Evolutionary conservation across 1,139 yeast species (phyloP), one percentile per base, ranked within the genome.

Genomic region (Saccharomyces hybrid): DNA sequence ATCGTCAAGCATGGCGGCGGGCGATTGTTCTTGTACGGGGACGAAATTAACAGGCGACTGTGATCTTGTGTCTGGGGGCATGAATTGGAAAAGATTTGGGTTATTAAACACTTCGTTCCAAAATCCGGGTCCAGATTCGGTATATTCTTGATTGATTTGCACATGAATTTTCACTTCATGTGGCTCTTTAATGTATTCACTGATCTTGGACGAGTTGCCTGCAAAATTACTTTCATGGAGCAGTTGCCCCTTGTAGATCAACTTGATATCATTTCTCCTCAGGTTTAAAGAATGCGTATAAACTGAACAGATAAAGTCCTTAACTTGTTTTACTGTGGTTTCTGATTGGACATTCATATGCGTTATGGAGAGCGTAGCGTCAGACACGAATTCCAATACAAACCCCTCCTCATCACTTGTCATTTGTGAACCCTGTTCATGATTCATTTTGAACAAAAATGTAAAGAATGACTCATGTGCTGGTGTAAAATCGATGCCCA

Each of bases 401-500:
- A 56, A 53, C 12, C 55, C 55, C 32, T 48, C 48, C 12, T 52
- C 54, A 27, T 29, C 24, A 24, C 7, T 29, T n/a, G 24, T 12
- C 2, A 21, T 26, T 7, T 44, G 49, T n/a, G 46, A n/a, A 44
- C 21, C 32, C 14, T 62, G 64, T 4, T 54, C 53, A 50, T 68
- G 71, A 42, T 58, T 57, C n/a, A 60, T 53, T 50, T 59, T 60
- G 49, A 68, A 60, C 62, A 66, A 57, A 6, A 66, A 46, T 2
- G 65, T 60, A 50, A 67, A 65, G 27, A 54, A 56, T n/a, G 60
- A 50, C 2, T 28, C n/a, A 7, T 54, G 58, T 1, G 55, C 46
- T 4, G 71, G 71, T 3, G 62, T 55, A 44, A 67, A 61, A 55
- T 67, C 70, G 19, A 63, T 53, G 1, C 64, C 63, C 32, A 67